A percentile compares a stretch with the other conserved stretches of the same genome.
phyloP scores from a whole-genome alignment of 192 early-diverging fungal genomes.

The Linnemannia schmuckeri region DNA sequence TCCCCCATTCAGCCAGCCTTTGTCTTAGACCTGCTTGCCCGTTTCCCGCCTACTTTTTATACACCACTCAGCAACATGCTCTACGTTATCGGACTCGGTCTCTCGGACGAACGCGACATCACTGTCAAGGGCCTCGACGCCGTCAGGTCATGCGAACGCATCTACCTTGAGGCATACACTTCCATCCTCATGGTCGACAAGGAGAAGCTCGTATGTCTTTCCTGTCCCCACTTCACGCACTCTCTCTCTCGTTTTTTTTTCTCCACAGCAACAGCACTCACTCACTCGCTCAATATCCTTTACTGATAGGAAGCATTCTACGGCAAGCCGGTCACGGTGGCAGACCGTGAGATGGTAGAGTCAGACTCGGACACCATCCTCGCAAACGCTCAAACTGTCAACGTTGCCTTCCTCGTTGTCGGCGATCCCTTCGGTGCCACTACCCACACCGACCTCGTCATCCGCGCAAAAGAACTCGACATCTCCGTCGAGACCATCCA shows the following conservation, averaged over 20 bases:
- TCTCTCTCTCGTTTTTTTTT: not conserved
- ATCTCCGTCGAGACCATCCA: conserved; percentile 94
- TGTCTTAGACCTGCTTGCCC: too few relatives aligned
- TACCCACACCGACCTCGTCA: conserved; percentile 96
- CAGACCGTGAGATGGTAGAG: conserved; percentile 98
- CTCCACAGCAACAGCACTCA: not conserved
- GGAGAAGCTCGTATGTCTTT: conserved; percentile 72
- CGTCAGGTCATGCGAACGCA: conserved; percentile 84
- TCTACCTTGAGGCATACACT: conserved; percentile 98
- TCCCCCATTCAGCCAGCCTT: too few relatives aligned
- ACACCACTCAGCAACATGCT: conserved; percentile 64
- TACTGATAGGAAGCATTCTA: conserved; percentile 85
- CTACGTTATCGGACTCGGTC: conserved; percentile 92
- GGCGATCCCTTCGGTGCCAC: conserved; percentile 99
- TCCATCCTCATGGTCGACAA: conserved; percentile 92
- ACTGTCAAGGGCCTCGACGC: conserved; percentile 97
- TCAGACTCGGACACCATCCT: conserved; percentile 91
- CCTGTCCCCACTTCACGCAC: not conserved
- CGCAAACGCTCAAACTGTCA: conserved; percentile 84
- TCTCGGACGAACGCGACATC: conserved; percentile 97
- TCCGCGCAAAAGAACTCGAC: conserved; percentile 88
- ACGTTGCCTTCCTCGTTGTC: conserved; percentile 97
- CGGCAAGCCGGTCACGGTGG: conserved; percentile 85
- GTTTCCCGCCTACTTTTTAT: not conserved
- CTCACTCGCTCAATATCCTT: not conserved